These are phyloP conservation scores for Erythrophleum fordii DNA, from an alignment of 306 rosid species.

Conservation along the genomic window DNA sequence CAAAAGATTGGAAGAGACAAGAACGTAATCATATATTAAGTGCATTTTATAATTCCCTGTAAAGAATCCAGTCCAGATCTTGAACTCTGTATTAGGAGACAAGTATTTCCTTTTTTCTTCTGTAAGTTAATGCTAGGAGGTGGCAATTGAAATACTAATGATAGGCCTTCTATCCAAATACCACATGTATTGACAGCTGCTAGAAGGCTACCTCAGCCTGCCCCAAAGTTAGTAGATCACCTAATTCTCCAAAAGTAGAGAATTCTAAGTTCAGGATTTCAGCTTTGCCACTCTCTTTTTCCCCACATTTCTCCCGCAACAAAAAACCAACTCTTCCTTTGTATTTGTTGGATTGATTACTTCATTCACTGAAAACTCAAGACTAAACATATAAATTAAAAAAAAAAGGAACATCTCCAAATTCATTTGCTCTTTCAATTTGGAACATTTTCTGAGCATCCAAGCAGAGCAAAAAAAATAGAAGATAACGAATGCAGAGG, in stretches of 20 bases:
- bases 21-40: background rate
- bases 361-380: background rate
- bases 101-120: background rate
- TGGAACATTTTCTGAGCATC: background rate
- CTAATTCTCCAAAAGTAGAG: background rate
- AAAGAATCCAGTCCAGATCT: slow-evolving; percentile 1
- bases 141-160: background rate
- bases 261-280: slow-evolving; percentile 7
- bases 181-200: background rate
- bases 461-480: slow-evolving; percentile 10
- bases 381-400: background rate
- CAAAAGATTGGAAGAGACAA: slow-evolving; percentile 12
- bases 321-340: background rate
- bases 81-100: background rate
- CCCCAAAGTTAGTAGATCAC: slow-evolving; percentile 8
- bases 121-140: background rate
- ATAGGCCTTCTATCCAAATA: slow-evolving; percentile 13
- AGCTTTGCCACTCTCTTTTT: background rate
- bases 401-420: background rate
- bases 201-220: background rate
- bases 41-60: background rate
- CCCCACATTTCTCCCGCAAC: background rate
- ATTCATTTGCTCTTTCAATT: background rate
- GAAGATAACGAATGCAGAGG: background rate
- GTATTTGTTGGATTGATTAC: background rate